These are phyloP conservation scores for Coriaria nepalensis DNA, from an alignment of 306 rosid species.

Conservation along the genomic window DNA sequence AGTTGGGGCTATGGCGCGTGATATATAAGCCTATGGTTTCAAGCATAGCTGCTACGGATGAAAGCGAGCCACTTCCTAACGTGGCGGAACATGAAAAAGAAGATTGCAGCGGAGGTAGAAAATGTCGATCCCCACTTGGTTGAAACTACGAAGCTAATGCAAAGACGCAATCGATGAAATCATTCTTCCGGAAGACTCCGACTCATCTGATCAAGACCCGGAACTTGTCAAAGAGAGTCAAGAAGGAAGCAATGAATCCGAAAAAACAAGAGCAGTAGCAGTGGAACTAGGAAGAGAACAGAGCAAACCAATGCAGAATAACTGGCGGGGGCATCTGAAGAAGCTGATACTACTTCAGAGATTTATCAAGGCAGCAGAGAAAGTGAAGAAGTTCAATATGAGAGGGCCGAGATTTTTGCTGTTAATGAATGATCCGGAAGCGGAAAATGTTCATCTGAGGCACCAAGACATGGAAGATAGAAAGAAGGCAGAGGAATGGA, in stretches of 20 bases:
- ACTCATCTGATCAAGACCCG: slow-evolving; percentile 20
- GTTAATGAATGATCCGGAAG: slow-evolving; percentile 34
- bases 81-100: slow-evolving; percentile 13
- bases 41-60: slow-evolving; percentile 29
- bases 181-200: slow-evolving; percentile 49
- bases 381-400: slow-evolving; percentile 49
- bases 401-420: slow-evolving; percentile 45
- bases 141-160: slow-evolving; percentile 78
- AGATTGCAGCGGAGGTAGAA: slow-evolving; percentile 19
- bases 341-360: slow-evolving; percentile 63
- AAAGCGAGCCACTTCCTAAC: slow-evolving; percentile 22
- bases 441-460: slow-evolving; percentile 53
- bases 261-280: slow-evolving; percentile 10
- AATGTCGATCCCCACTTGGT: slow-evolving; percentile 36
- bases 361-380: slow-evolving; percentile 74
- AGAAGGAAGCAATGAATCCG: slow-evolving; percentile 5
- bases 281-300: slow-evolving; percentile 25
- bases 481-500: slow-evolving; percentile 85
- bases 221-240: slow-evolving; percentile 6
- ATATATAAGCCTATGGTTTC: slow-evolving; percentile 82
- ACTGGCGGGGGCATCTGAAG: slow-evolving; percentile 69
- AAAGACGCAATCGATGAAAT: slow-evolving; percentile 90
- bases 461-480: slow-evolving; percentile 50
- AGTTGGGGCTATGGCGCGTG: slow-evolving; percentile 49
- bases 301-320: slow-evolving; percentile 29